Conservation (phyloP, 2,329 filamentous ascomycete genomes). For the Fusarium pseudonygamai region DNA sequence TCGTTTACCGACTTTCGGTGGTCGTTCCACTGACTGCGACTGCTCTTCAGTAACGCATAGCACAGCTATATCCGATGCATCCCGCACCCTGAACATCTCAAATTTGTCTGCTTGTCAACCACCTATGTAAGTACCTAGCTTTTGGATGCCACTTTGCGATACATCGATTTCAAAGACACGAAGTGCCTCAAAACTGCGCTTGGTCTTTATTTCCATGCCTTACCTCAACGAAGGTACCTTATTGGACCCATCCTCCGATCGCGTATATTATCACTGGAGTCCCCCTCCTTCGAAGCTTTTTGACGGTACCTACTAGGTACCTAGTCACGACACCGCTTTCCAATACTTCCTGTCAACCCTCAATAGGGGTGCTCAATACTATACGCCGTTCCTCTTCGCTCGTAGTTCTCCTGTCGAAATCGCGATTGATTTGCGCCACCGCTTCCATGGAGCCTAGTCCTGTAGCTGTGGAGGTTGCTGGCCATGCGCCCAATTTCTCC, state of each 20-base stretch:
- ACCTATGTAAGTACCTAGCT: not conserved
- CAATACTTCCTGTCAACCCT: not conserved
- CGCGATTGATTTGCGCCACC: not conserved
- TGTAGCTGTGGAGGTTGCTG: conserved; percentile 42
- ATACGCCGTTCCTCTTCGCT: not conserved
- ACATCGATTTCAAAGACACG: not conserved
- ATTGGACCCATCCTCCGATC: not conserved
- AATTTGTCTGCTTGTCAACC: not conserved
- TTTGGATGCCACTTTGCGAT: not conserved
- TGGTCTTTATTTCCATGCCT: not conserved
- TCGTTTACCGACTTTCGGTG: not conserved
- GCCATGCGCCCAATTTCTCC: conserved; percentile 40
- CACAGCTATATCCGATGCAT: not conserved
- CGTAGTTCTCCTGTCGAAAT: not conserved
- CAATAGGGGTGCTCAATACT: not conserved
- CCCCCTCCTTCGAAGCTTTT: conserved; percentile 12
- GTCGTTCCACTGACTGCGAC: not conserved
- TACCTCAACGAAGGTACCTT: not conserved
- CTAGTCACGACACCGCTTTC: conserved; percentile 5
- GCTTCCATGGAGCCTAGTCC: conserved; percentile 46
- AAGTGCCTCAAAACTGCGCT: not conserved
- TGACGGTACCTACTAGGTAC: not conserved
- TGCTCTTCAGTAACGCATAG: conserved; percentile 2
- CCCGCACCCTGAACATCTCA: not conserved
- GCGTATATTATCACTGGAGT: not conserved